Conservation (phyloP, 768 basidiomycete genomes). For the Sarcomyxa edulis region DNA sequence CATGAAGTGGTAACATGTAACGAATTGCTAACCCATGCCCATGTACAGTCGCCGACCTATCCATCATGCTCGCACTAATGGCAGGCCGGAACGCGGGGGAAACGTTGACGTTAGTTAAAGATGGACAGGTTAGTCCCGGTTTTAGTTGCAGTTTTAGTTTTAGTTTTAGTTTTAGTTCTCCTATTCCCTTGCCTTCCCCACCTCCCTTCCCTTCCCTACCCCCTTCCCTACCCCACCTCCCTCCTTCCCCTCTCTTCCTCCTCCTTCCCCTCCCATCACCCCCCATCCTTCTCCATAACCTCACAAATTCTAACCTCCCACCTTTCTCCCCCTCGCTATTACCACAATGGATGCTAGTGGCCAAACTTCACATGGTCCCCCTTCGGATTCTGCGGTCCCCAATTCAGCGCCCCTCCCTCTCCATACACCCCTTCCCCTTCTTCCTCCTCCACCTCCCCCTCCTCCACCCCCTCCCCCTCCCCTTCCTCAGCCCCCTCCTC, state of each 20-base stretch:
- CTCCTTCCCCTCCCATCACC: too few species aligned
- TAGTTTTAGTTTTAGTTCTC: slow-evolving; percentile 1
- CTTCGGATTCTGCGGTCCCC: slow-evolving; percentile 80
- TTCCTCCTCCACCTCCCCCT: slow-evolving; percentile 12
- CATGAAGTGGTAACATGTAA: not conserved
- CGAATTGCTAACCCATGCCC: not conserved
- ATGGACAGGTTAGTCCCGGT: slow-evolving; percentile 51
- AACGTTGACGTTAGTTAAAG: slow-evolving; percentile 57
- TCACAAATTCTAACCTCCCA: too few species aligned
- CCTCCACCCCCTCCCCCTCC: slow-evolving; percentile 13
- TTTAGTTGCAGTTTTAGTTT: not conserved
- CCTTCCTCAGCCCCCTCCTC: slow-evolving; percentile 16
- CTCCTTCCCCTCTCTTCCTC: too few species aligned
- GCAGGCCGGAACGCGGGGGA: slow-evolving; percentile 77
- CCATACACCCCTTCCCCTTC: slow-evolving; percentile 1
- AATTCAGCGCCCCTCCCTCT: slow-evolving; percentile 41
- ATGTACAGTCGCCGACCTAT: slow-evolving; percentile 76
- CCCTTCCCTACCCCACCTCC: too few species aligned
- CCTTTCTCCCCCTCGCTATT: too few species aligned
- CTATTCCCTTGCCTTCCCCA: too few species aligned
- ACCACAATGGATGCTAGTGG: slow-evolving; percentile 68
- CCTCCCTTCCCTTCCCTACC: too few species aligned
- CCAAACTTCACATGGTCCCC: slow-evolving; percentile 74
- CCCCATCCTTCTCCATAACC: too few species aligned
- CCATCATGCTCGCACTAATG: slow-evolving; percentile 91